A percentile compares a stretch with the other conserved stretches of the same genome.
Evolutionary conservation across 2,329 filamentous ascomycete genomes (phyloP).

Genomic region (Dothiorella sarmentorum): DNA sequence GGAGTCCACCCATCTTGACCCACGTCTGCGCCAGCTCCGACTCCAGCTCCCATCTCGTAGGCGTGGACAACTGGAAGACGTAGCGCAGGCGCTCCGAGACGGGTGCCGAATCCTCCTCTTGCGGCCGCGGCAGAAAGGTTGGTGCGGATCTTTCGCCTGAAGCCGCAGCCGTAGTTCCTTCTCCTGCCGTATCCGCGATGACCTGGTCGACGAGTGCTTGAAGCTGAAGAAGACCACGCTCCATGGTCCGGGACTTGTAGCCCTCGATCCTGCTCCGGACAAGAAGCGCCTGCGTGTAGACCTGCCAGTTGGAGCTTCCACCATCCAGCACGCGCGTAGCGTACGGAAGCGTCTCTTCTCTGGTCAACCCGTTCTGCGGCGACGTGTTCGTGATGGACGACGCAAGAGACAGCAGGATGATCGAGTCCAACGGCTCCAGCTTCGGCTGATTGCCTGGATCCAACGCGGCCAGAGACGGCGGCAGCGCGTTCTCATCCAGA

Average conservation of each 20-base stretch:
- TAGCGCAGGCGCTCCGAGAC: conserved; percentile 74
- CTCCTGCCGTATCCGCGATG: conserved; percentile 70
- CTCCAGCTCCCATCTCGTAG: conserved; percentile 90
- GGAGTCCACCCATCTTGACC: conserved; percentile 80
- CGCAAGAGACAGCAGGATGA: conserved; percentile 73
- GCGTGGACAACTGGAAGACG: conserved; percentile 77
- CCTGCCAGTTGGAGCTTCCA: conserved; percentile 93
- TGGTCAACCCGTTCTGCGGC: conserved; percentile 76
- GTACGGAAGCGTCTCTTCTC: conserved; percentile 92
- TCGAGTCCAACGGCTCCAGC: conserved; percentile 78
- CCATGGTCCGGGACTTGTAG: conserved; percentile 80
- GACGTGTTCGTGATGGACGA: conserved; percentile 90
- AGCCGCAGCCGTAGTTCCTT: conserved; percentile 21
- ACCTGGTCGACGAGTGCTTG: conserved; percentile 96
- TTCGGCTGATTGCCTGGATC: conserved; percentile 78
- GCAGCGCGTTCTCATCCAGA: conserved; percentile 52
- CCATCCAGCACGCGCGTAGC: conserved; percentile 83
- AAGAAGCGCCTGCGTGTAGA: conserved; percentile 90
- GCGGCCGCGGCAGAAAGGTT: conserved; percentile 76
- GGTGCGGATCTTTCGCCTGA: conserved; percentile 51
- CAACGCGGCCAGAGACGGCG: conserved; percentile 60
- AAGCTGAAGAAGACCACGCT: conserved; percentile 85
- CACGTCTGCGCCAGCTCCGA: conserved; percentile 90
- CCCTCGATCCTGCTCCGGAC: conserved; percentile 88
- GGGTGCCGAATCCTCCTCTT: conserved; percentile 72